Evolutionary conservation across 192 early-diverging fungal species (phyloP), one percentile per base, ranked within the genome.

Genomic region (Coemansia sp.): DNA sequence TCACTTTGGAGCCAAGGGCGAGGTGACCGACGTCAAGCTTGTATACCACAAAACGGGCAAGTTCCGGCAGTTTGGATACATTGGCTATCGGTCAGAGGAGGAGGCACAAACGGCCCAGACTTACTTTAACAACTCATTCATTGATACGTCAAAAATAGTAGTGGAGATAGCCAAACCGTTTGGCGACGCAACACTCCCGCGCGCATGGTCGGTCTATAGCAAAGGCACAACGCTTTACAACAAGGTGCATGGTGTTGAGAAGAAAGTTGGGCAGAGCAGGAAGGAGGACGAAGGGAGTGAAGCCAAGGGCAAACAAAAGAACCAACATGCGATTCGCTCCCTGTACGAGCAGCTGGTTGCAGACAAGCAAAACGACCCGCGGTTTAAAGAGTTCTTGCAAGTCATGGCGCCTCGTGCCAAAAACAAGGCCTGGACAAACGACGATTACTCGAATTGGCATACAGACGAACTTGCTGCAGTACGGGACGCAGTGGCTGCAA

Each of bases 21-120:
- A 92, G 73, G 86, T 99, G 7, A 99, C 97, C 0, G 97, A 99
- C 70, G 89, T 88, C 39, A 96, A 95, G 81, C 85, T 99, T 6
- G 90, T 92, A 60, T 86, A 90, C 62, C 94, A 92, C 11, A 51
- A 46, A 3, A 16, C 56, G 7, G 80, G 80, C 22, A 63, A 68
- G 51, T 97, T 92, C 58, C 90, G 97, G 62, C 87, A 87, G 64
- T 96, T 99, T 67, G 94, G 92, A 13, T 99, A 92, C 71, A 90
- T 98, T 68, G 97, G 97, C 37, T 99, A 88, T 80, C 87, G 87
- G 59, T 90, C 91, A 6, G 93, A 94, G 43, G 88, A 93, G 65
- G 94, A 95, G 18, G 97, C 96, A 7, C 78, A 90, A 55, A 85
- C 81, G 5, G 95, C 95, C 0, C 76, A 92, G 36, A 76, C 80